phyloP scores from a whole-genome alignment of 306 rosid genomes.

The Cotoneaster glaucophyllus region DNA sequence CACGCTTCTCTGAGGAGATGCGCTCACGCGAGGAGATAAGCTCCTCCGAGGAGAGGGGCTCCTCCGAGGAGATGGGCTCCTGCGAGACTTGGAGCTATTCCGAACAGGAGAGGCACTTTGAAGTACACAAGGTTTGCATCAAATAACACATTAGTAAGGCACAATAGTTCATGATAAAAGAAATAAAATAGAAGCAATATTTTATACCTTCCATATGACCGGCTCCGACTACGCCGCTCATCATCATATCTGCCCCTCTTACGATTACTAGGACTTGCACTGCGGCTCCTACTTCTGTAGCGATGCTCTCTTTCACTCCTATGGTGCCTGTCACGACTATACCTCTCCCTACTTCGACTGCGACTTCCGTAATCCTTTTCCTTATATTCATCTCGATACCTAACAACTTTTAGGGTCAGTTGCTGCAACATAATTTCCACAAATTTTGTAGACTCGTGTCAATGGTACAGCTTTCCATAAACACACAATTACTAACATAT shows the following conservation, averaged over 20 bases:
- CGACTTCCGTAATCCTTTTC: slow-evolving; percentile 58
- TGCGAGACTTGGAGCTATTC: slow-evolving; percentile 24
- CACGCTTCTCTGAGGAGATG: slow-evolving; percentile 26
- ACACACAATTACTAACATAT: background rate
- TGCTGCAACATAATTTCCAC: background rate
- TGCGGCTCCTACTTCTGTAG: slow-evolving; percentile 52
- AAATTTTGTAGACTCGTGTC: background rate
- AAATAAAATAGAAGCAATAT: background rate
- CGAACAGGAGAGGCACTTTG: slow-evolving; percentile 43
- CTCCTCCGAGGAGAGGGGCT: slow-evolving; percentile 26
- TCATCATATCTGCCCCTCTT: slow-evolving; percentile 50
- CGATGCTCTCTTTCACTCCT: slow-evolving; percentile 47
- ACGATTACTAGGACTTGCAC: slow-evolving; percentile 45
- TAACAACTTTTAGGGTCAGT: slow-evolving; percentile 18
- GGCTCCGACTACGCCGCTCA: slow-evolving; percentile 47
- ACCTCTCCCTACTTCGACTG: slow-evolving; percentile 62
- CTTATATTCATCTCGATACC: slow-evolving; percentile 54
- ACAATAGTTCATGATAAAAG: background rate
- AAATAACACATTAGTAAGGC: slow-evolving; percentile 11
- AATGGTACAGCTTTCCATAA: background rate
- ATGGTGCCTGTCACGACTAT: slow-evolving; percentile 48
- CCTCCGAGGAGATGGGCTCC: slow-evolving; percentile 13
- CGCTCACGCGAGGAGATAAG: slow-evolving; percentile 15
- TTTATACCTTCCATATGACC: slow-evolving; percentile 48
- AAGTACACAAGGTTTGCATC: slow-evolving; percentile 14